Base-by-base conservation (phyloP, 345 rosid genomes). In the Eucalyptus curtisii region DNA sequence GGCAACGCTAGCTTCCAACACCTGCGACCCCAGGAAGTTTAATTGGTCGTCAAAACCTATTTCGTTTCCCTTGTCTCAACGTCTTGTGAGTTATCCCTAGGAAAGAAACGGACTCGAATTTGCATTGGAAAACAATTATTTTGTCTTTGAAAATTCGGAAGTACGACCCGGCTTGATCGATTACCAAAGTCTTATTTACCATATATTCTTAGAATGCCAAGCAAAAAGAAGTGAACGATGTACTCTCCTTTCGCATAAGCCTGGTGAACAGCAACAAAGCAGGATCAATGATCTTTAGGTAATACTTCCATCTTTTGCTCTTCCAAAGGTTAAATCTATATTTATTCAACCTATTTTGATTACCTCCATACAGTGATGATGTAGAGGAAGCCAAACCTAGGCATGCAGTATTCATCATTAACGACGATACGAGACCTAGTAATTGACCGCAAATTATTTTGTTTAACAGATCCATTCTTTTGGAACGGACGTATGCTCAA, bases 351-450 rank as follows among this genome's bases (percentile, higher is more conserved):
- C 8, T 50, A 17, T 50, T 50, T 50, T 50, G 55, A 0, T 50
- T 17, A 0, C 17, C 57, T 52, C 57, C 25, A 19, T 20, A 52
- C 2, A 0, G 25, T 52, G 25, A 52, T 52, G 2, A 52, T 19
- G 10, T 52, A 52, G 25, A 52, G 57, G 57, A 52, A 52, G 0
- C 25, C 24, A 52, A 52, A 20, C 10, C 0, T 52, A 3, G 1
- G 57, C 0, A 52, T 52, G 0, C 57, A 19, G 4, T 52, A 1
- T 1, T 52, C 4, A 8, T 52, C 0, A 20, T 20, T 20, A 10
- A 52, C 0, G 4, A 52, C 10, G 1, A 52, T 52, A 0, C 0
- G 0, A 20, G 24, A 20, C 20, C 5, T 0, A 52, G 10, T 52
- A 52, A 19, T 52, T 8, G 57, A 8, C 25, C 1, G 0, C 0